phyloP scores from a whole-genome alignment of 2,329 filamentous ascomycete genomes.

The Camptophora hylomeconis region DNA sequence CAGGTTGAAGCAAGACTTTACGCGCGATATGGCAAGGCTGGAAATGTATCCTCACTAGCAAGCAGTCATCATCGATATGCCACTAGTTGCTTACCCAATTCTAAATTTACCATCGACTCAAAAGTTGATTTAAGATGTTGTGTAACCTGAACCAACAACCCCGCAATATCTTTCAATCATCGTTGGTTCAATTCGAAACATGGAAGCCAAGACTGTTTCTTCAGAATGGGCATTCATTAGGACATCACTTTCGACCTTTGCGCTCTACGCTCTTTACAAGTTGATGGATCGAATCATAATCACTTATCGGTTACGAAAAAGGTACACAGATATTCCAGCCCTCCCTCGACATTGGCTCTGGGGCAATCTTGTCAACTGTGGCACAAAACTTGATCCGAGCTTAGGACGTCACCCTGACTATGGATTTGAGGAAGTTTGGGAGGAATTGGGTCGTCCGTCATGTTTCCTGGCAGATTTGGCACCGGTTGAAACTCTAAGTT shows the following conservation, averaged over 20 bases:
- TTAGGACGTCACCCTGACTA: conserved; percentile 12
- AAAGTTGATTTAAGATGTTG: too few species aligned
- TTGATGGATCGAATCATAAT: background rate
- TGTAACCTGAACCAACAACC: too few species aligned
- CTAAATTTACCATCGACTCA: too few species aligned
- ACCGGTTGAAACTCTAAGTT: conserved; percentile 23
- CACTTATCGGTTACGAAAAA: conserved; percentile 5
- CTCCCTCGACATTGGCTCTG: conserved; percentile 10
- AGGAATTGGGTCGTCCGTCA: conserved; percentile 9
- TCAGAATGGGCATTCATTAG: too few species aligned
- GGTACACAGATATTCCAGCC: conserved; percentile 8
- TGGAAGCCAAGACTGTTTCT: too few species aligned
- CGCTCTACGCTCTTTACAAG: conserved; percentile 1
- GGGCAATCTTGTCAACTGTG: conserved; percentile 12
- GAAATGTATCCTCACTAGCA: too few species aligned
- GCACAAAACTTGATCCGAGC: conserved; percentile 8
- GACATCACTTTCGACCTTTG: background rate
- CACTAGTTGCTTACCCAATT: too few species aligned
- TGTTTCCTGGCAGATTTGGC: conserved; percentile 27
- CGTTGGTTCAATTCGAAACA: too few species aligned
- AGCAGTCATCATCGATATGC: too few species aligned
- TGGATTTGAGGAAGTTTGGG: conserved; percentile 12
- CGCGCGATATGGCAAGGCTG: too few species aligned
- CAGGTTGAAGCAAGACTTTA: too few species aligned
- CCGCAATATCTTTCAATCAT: too few species aligned